A percentile compares a stretch with the other conserved stretches of the same genome.
Conservation (phyloP, 1,284 basidiomycete genomes). For the Grifola frondosa region DNA sequence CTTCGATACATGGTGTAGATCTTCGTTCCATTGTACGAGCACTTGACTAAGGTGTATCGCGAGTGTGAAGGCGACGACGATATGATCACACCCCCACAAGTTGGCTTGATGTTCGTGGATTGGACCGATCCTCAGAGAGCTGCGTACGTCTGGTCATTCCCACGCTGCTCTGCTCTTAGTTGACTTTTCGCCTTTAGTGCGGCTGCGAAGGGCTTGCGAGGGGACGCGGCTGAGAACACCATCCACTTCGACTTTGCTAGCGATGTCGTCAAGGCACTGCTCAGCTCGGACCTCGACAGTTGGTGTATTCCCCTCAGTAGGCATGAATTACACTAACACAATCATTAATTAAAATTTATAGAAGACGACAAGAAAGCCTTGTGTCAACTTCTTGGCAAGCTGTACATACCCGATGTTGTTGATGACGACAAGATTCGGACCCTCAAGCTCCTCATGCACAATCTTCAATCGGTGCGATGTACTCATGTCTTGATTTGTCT, state of each 20-base stretch:
- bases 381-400: slow-evolving; percentile 76
- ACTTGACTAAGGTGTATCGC: slow-evolving; percentile 67
- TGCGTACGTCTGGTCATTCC: slow-evolving; percentile 49
- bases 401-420: slow-evolving; percentile 71
- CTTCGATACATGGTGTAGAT: slow-evolving; percentile 47
- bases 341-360: slow-evolving; percentile 29
- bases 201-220: slow-evolving; percentile 36
- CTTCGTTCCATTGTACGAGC: slow-evolving; percentile 73
- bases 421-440: slow-evolving; percentile 63
- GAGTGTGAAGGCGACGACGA: slow-evolving; percentile 76
- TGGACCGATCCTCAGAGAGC: slow-evolving; percentile 92
- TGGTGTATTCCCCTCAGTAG: slow-evolving; percentile 8
- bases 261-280: slow-evolving; percentile 68
- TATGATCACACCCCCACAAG: slow-evolving; percentile 80
- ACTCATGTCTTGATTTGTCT: not conserved
- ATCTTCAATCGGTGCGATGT: slow-evolving; percentile 57
- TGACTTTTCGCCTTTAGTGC: slow-evolving; percentile 17
- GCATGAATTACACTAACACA: no score
- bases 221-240: slow-evolving; percentile 43
- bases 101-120: slow-evolving; percentile 84
- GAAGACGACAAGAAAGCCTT: slow-evolving; percentile 82
- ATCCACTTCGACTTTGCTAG: slow-evolving; percentile 81
- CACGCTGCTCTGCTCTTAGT: slow-evolving; percentile 2
- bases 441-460: slow-evolving; percentile 58
- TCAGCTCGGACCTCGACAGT: slow-evolving; percentile 49